Evolutionary conservation across 2,329 filamentous ascomycete genomes (phyloP), one percentile per base, ranked within the genome.

Genomic region (Metarhizium guizhouense): DNA sequence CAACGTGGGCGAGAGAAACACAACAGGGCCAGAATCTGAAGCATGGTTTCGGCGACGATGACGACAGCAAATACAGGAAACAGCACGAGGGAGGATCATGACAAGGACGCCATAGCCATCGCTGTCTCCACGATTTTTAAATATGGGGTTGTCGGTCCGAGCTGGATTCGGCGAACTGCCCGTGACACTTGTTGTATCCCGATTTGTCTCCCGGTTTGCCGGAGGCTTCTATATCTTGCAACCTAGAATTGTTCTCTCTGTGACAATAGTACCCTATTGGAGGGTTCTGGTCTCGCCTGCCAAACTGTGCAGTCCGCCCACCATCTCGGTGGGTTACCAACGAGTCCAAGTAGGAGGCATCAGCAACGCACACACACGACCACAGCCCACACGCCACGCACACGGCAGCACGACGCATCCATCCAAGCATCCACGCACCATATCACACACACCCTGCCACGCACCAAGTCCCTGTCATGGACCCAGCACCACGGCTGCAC

Each of bases 361-460:
- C 38, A 18, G 14, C n/a, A 20, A 6, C 42, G 6, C 18, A 20
- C 7, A 34, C 20, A 4, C 20, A 43, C 18, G 20, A 30, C 36
- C 11, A 30, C 36, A 43, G 20, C 36, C 54, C 40, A 51, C 36
- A 36, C 34, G 29, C 45, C 54, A 56, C 45, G 29, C 52, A 49
- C n/a, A 38, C 36, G 25, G 50, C 32, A 50, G 50, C 54, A 52
- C 47, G 43, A 52, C 42, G 42, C 38, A 52, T 55, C 54, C 54
- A 55, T 43, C 40, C 3, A 25, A 25, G 25, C 25, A 25, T 25
- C 25, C 25, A 25, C 25, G 25, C 40, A 18, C 7, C 40, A 25
- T 43, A 20, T 29, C 18, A 34, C n/a, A 48, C 45, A 54, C 52
- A 40, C 43, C 52, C 32, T 25, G 51, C 51, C 48, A 36, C 32